Evolutionary conservation across 1,284 basidiomycete species (phyloP).

Genomic region (Hemileia vastatrix): DNA sequence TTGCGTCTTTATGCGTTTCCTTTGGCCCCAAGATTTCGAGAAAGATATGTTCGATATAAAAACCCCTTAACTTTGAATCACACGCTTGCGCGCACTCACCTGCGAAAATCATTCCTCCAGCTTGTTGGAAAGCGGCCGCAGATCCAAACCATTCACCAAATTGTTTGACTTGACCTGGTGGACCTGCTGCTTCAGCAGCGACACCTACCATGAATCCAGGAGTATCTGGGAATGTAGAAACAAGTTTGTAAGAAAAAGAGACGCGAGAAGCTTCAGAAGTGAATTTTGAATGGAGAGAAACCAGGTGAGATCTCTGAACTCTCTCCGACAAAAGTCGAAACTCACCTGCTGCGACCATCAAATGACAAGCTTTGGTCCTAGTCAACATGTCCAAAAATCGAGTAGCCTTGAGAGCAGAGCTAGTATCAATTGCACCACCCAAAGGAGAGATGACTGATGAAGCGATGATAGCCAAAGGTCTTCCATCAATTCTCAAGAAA

Average conservation of each 20-base stretch:
- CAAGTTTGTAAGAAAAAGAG: background rate
- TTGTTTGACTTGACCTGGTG: background rate
- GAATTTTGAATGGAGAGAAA: background rate
- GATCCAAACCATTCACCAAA: background rate
- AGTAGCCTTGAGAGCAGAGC: constrained; percentile 28
- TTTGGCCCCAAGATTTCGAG: constrained; percentile 31
- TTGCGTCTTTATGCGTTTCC: too few relatives aligned
- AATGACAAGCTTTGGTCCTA: constrained; percentile 25
- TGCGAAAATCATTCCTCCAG: background rate
- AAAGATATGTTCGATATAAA: constrained; percentile 26
- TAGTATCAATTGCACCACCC: constrained; percentile 31
- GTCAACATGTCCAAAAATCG: constrained; percentile 29
- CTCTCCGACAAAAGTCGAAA: too few relatives aligned
- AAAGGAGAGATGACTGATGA: constrained; percentile 27
- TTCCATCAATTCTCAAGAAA: constrained; percentile 26
- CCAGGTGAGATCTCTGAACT: too few relatives aligned
- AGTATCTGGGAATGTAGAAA: constrained; percentile 23
- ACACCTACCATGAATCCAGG: constrained; percentile 35
- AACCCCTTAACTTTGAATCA: too few relatives aligned
- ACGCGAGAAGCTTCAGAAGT: background rate
- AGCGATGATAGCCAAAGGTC: constrained; percentile 28
- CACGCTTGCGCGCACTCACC: too few relatives aligned
- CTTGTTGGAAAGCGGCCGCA: background rate
- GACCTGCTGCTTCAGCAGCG: constrained; percentile 25
- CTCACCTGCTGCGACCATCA: constrained; percentile 24